These are phyloP conservation scores for Dacryopinax spathularia DNA, from an alignment of 768 basidiomycete genomes.

Conservation along the genomic window DNA sequence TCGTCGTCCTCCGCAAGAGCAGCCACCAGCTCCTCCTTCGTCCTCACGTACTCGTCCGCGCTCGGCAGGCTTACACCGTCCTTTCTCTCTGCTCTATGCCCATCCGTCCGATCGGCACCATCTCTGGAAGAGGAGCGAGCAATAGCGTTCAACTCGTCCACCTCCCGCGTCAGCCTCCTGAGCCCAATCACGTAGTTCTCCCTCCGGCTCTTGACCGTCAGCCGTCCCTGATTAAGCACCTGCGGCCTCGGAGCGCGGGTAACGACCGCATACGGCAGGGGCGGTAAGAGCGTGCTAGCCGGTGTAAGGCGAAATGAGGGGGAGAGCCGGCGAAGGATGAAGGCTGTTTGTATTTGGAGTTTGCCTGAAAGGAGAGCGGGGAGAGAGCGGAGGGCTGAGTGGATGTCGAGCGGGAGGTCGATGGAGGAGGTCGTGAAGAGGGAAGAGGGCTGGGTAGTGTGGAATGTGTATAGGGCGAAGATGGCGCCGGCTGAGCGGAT, in stretches of 20 bases:
- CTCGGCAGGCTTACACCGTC: too few species aligned
- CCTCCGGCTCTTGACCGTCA: not conserved
- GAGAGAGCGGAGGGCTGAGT: not conserved
- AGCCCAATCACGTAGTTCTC: not conserved
- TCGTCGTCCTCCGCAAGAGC: not conserved
- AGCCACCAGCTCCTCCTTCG: not conserved
- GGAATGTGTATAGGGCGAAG: conserved; percentile 58
- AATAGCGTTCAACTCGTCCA: not conserved
- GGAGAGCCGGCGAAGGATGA: not conserved
- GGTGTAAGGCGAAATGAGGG: not conserved
- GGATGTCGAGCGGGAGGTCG: not conserved
- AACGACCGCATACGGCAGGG: not conserved
- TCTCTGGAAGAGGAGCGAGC: not conserved
- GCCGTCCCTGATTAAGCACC: not conserved
- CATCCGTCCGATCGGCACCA: not conserved
- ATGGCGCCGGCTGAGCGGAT: conserved; percentile 46
- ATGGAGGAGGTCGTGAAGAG: not conserved
- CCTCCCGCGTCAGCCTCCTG: not conserved
- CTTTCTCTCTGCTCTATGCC: too few species aligned
- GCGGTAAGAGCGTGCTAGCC: not conserved
- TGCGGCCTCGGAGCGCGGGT: not conserved
- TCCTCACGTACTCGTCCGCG: not conserved
- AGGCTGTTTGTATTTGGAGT: not conserved
- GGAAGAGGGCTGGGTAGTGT: conserved; percentile 47
- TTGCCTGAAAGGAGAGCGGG: not conserved